These are phyloP conservation scores for Botryotinia globosa DNA, from an alignment of 2,329 filamentous ascomycete genomes.

Conservation along the genomic window DNA sequence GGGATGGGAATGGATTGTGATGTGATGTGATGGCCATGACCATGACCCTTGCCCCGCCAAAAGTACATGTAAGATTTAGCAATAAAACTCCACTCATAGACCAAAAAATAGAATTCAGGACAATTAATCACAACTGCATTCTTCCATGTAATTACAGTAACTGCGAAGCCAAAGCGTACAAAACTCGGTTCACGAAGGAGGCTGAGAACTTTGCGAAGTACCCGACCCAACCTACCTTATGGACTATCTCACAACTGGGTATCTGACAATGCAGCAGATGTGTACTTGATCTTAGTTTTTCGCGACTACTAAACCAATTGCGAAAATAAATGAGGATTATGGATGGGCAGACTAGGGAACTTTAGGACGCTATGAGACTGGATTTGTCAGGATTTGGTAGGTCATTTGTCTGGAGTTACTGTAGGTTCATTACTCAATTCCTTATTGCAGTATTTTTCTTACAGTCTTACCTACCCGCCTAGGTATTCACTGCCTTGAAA, in stretches of 20 bases:
- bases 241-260: background rate
- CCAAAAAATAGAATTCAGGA: constrained; percentile 7
- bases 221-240: background rate
- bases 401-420: background rate
- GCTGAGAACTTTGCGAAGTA: background rate
- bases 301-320: background rate
- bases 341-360: background rate
- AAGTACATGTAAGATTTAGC: constrained; percentile 9
- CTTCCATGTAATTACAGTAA: background rate
- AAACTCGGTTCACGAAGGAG: background rate
- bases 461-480: background rate
- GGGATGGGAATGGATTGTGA: background rate
- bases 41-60: background rate
- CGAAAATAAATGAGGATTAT: background rate
- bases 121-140: background rate
- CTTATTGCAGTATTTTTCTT: background rate
- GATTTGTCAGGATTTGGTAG: constrained; percentile 19
- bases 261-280: constrained; percentile 2
- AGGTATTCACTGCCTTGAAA: background rate
- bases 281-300: background rate
- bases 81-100: background rate
- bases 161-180: background rate
- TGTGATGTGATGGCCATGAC: constrained; percentile 5
- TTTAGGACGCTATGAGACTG: background rate
- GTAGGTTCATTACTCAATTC: background rate